Evolutionary conservation across 2,329 filamentous ascomycete genomes (phyloP), one percentile per base, ranked within the genome.

Genomic region (Trichophyton rubrum): DNA sequence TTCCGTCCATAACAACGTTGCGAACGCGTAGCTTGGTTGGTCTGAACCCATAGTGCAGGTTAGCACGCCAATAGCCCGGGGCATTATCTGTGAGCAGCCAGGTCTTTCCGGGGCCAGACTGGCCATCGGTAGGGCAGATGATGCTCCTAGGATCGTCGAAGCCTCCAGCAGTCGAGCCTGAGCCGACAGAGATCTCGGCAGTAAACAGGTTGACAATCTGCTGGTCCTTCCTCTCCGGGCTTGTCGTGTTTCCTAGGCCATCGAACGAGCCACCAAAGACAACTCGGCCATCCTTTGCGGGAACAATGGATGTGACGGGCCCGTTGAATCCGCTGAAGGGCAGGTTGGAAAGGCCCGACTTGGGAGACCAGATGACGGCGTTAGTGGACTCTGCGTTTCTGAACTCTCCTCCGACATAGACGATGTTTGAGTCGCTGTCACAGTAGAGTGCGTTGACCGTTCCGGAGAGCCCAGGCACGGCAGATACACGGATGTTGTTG

Each of bases 281-380:
- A 65, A 99, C 88, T 70, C 95, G 88, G 7, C 88, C 89, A 67
- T 89, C 87, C 1, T 85, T 79, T 20, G 86, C 83, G 74, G 89
- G 90, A 58, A 85, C 81, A 66, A 99, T 97, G 41, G 91, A 88
- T 64, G 84, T 83, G 58, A 99, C 90, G 1, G 89, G 89, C 27
- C 91, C 91, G 74, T 97, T 97, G 75, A 99, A 95, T 22, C 95
- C 95, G 45, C 85, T 85, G 76, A 99, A 99, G 1, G 92, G 87
- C 61, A 99, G 76, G 68, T 89, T 87, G 20, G 82, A 82, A 86
- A 89, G 96, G 56, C 82, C 84, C 33, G 83, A 77, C 8, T 78
- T 81, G 27, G 78, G 78, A 24, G 81, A 79, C 90, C 90, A 97
- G 11, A 88, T 83, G 66, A 96, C 86, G 4, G 92, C 95, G 72